Conservation (phyloP, 192 early-diverging fungal genomes). For the Chytriomyces confervae region DNA sequence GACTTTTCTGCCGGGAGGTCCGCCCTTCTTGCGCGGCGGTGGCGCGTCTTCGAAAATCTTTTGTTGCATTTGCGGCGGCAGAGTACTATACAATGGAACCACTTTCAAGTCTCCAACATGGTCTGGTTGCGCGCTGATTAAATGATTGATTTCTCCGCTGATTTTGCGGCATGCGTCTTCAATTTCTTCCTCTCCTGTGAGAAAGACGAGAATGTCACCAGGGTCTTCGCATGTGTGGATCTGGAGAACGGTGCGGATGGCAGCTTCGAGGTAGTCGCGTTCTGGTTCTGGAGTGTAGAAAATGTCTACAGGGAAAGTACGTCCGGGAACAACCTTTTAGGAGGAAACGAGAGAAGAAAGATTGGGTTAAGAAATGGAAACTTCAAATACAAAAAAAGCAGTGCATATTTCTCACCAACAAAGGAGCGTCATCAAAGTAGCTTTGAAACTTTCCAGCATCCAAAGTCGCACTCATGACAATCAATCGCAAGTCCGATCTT, state of each 20-base stretch:
- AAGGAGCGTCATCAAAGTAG: slow-evolving; percentile 95
- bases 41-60: slow-evolving; percentile 93
- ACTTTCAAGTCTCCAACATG: slow-evolving; percentile 84
- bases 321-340: slow-evolving; percentile 78
- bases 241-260: slow-evolving; percentile 92
- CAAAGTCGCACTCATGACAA: slow-evolving; percentile 98
- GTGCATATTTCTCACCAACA: slow-evolving; percentile 63
- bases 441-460: slow-evolving; percentile 99
- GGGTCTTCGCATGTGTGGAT: slow-evolving; percentile 91
- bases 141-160: slow-evolving; percentile 69
- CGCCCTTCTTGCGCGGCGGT: slow-evolving; percentile 73
- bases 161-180: slow-evolving; percentile 93
- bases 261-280: slow-evolving; percentile 95
- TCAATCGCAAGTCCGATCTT: slow-evolving; percentile 84
- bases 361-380: slow-evolving; percentile 17
- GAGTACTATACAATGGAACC: slow-evolving; percentile 88
- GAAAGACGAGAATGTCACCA: slow-evolving; percentile 96
- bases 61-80: slow-evolving; percentile 90
- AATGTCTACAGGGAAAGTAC: slow-evolving; percentile 98
- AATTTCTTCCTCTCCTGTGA: slow-evolving; percentile 99
- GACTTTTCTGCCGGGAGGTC: slow-evolving; percentile 92
- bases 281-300: slow-evolving; percentile 98
- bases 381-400: slow-evolving; percentile 9
- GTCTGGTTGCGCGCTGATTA: slow-evolving; percentile 52
- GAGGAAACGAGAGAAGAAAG: slow-evolving; percentile 1